These are phyloP conservation scores for Plasmodium fragile DNA, from an alignment of 169 alveolate genomes.

Conservation along the genomic window DNA sequence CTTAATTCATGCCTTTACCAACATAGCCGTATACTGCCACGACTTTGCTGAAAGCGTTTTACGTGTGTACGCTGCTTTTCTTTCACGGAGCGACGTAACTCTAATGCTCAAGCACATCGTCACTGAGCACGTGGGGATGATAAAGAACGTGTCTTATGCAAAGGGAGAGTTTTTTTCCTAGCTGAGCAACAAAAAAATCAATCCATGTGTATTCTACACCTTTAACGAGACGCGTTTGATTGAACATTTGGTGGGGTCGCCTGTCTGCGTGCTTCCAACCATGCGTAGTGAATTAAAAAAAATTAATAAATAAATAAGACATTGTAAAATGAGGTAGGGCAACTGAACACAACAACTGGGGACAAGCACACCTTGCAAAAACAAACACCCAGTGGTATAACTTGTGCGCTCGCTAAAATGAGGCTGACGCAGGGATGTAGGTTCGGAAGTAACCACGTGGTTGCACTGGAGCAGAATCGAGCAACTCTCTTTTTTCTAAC, in stretches of 20 bases:
- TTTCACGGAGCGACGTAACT: conserved; percentile 4
- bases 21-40: conserved; percentile 49
- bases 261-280: neutral
- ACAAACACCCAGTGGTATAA: neutral
- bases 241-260: neutral
- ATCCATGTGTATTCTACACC: neutral
- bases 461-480: neutral
- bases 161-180: neutral
- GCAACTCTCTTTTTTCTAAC: neutral
- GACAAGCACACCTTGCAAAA: neutral
- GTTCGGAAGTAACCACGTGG: neutral
- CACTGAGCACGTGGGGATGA: conserved; percentile 22
- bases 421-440: neutral
- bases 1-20: conserved; percentile 72
- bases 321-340: neutral
- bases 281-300: neutral
- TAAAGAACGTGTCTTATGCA: conserved; percentile 21
- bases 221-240: neutral
- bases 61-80: conserved; percentile 12
- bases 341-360: neutral
- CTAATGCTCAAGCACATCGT: conserved; percentile 10
- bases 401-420: neutral
- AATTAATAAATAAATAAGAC: neutral
- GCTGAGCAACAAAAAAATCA: too few species aligned
- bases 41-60: conserved; percentile 20